Percentiles rank a stretch among this genome's conserved stretches.
These are phyloP conservation scores for Nicotiana noctiflora DNA, from an alignment of 257 asterid genomes.

Conservation along the genomic window DNA sequence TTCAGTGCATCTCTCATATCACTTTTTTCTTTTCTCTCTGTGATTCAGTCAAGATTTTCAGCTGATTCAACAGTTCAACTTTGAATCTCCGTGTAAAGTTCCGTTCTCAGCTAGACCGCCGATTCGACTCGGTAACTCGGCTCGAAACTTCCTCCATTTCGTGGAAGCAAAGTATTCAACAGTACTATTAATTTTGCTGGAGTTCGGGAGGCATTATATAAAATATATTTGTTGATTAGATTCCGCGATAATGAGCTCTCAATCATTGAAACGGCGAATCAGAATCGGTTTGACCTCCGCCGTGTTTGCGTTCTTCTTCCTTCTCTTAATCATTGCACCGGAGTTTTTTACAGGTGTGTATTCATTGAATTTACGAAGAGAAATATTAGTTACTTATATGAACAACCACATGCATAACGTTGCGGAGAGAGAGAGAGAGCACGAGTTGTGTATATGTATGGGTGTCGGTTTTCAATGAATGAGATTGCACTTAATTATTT, in stretches of 20 bases:
- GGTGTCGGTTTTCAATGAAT: neutral
- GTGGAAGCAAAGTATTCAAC: neutral
- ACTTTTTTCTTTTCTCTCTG: neutral
- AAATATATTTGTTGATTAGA: neutral
- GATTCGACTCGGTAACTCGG: neutral
- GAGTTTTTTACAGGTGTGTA: neutral
- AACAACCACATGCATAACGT: neutral
- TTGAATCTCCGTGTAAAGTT: neutral
- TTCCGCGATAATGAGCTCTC: neutral
- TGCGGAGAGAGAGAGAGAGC: neutral
- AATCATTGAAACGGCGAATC: neutral
- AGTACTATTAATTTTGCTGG: neutral
- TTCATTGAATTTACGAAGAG: neutral
- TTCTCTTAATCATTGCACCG: neutral
- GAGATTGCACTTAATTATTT: neutral
- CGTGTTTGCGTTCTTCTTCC: neutral
- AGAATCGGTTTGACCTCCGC: neutral
- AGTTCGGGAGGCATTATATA: neutral
- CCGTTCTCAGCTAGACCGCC: neutral
- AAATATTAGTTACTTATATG: neutral
- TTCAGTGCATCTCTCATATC: neutral
- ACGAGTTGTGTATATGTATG: neutral
- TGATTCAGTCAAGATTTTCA: neutral
- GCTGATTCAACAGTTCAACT: neutral
- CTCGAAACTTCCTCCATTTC: neutral